phyloP scores from a whole-genome alignment of 106 monocot genomes.

The Posidonia australis region DNA sequence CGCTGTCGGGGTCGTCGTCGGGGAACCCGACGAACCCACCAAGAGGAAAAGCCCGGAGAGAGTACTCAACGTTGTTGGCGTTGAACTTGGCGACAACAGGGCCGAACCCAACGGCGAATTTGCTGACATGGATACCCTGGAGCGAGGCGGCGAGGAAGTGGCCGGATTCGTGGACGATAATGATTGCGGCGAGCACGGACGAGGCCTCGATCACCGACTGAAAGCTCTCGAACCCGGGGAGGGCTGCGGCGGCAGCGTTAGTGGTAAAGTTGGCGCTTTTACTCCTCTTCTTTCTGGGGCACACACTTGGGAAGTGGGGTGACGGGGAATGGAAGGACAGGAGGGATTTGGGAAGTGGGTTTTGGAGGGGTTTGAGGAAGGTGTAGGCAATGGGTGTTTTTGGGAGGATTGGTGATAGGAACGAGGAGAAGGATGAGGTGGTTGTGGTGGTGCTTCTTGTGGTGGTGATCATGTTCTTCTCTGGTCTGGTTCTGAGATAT shows the following conservation, averaged over 20 bases:
- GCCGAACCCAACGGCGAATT: constrained; percentile 90
- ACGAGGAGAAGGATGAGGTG: background rate
- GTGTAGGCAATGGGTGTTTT: background rate
- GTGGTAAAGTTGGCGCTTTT: constrained; percentile 1
- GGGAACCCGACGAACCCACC: constrained; percentile 93
- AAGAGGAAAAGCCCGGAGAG: constrained; percentile 83
- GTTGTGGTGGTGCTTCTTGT: background rate
- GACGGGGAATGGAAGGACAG: background rate
- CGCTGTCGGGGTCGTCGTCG: constrained; percentile 65
- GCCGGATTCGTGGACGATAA: constrained; percentile 86
- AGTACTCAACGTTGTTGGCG: constrained; percentile 63
- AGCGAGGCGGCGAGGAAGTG: constrained; percentile 82
- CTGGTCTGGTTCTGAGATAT: background rate
- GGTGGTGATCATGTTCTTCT: background rate
- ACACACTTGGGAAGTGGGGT: background rate
- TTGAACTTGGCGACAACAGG: constrained; percentile 63
- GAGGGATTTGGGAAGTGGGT: constrained; percentile 2
- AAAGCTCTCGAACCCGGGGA: constrained; percentile 18
- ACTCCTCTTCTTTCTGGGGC: background rate
- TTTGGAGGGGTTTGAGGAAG: background rate
- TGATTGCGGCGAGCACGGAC: constrained; percentile 76
- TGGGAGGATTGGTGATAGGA: background rate
- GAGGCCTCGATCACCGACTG: constrained; percentile 58
- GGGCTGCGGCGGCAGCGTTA: constrained; percentile 5
- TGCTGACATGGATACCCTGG: constrained; percentile 72